Evolutionary conservation across 805 yeast genomes (phyloP).

Genomic region (Metschnikowia reukaufii): DNA sequence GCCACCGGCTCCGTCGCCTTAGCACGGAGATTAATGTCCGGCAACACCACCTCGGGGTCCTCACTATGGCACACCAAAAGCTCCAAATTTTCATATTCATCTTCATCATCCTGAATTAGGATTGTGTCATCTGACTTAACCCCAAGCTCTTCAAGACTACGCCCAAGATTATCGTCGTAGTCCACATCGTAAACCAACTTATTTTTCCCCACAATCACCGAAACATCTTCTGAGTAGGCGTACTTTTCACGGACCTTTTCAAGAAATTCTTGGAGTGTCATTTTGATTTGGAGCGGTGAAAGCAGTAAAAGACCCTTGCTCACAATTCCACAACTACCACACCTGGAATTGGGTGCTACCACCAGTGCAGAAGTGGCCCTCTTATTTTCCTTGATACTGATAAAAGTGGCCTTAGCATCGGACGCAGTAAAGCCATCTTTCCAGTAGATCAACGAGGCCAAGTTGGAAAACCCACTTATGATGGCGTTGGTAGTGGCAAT

Average conservation of each 20-base stretch:
- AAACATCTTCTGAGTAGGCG: conserved; percentile 53
- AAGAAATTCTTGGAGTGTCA: conserved; percentile 53
- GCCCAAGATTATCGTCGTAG: conserved; percentile 72
- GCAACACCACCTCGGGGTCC: conserved; percentile 11
- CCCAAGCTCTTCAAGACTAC: conserved; percentile 49
- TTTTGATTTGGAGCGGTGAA: conserved; percentile 39
- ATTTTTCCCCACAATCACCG: conserved; percentile 58
- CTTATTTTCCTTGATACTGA: conserved; percentile 52
- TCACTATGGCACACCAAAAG: conserved; percentile 45
- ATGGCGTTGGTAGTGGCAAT: conserved; percentile 98
- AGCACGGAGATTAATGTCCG: conserved; percentile 19
- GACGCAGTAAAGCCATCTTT: conserved; percentile 28
- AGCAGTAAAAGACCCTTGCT: conserved; percentile 23
- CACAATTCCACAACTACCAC: conserved; percentile 63
- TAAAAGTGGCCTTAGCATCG: conserved; percentile 34
- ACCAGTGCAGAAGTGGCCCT: conserved; percentile 65
- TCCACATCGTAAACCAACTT: conserved; percentile 79
- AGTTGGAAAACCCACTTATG: conserved; percentile 82
- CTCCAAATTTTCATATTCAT: conserved; percentile 60
- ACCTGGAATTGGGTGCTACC: conserved; percentile 63
- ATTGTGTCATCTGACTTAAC: conserved; percentile 61
- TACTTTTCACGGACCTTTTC: conserved; percentile 49
- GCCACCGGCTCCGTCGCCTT: conserved; percentile 1
- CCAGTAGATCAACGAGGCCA: conserved; percentile 63
- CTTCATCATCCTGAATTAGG: conserved; percentile 79